Evolutionary conservation across 176 grass and related monocot species (phyloP), one percentile per base, ranked within the genome.

Genomic region (Paspalum vaginatum): DNA sequence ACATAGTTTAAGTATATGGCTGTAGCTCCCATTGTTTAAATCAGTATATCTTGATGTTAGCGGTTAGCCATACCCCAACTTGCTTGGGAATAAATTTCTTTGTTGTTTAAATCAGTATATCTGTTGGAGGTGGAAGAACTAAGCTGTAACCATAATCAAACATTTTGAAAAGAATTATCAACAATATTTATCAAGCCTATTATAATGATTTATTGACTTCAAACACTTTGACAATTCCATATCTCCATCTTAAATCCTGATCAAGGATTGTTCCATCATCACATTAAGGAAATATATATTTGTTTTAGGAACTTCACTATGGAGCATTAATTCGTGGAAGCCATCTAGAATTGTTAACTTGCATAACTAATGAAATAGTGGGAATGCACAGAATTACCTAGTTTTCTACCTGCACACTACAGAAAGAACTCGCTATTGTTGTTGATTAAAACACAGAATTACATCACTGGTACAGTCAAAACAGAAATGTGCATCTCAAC

Each of bases 1-100:
- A 62, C 45, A 54, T 61, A 54, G 57, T 26, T 13, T 60, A 60
- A 12, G 24, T 76, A 40, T 78, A 85, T 65, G 50, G 40, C 38
- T 14, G 13, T 43, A 70, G 54, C 52, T 74, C 17, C 44, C 18
- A 6, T 44, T 73, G 22, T 72, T n/a, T 65, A 39, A 26, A 71
- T 39, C 9, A 84, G 55, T 32, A 32, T 32, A 32, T 32, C 32
- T 32, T 32, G 32, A 32, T 32, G 32, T 32, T 32, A n/a, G n/a
- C n/a, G n/a, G n/a, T n/a, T n/a, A 32, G 32, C 32, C 32, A 32
- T 32, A 32, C 32, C 32, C 32, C 32, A 32, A 32, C 32, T 32
- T 32, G 32, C 32, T 32, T 32, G 32, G 32, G 32, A 32, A 32
- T 32, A 32, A 32, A 32, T 32, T 1, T 1, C 32, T 32, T 32